Evolutionary conservation across 805 yeast species (phyloP).

Genomic region (Priceomyces carsonii): DNA sequence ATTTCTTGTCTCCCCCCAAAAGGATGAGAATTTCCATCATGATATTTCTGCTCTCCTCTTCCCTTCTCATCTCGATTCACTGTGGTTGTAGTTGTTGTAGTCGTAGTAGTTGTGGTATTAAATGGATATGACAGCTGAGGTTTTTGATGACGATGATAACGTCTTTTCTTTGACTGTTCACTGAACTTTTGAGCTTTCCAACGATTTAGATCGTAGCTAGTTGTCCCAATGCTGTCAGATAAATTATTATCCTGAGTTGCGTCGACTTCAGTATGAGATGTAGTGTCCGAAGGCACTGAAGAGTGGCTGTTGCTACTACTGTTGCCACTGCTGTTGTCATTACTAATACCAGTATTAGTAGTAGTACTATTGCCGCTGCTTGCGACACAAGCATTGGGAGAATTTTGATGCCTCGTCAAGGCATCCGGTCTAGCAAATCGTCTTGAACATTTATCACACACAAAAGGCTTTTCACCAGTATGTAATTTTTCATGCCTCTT

Average conservation of each 20-base stretch:
- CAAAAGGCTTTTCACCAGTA: conserved; percentile 71
- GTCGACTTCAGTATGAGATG: background rate
- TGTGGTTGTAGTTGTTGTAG: conserved; percentile 12
- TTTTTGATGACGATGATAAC: conserved; percentile 2
- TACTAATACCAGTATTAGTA: too few relatives aligned
- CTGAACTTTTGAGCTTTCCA: conserved; percentile 16
- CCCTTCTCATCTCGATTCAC: conserved; percentile 6
- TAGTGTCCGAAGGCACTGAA: background rate
- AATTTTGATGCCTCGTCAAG: conserved; percentile 62
- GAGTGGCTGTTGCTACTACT: background rate
- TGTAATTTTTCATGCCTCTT: conserved; percentile 76
- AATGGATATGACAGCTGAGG: conserved; percentile 2
- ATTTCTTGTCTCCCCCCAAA: too few relatives aligned
- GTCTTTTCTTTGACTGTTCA: conserved; percentile 1
- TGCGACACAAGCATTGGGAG: conserved; percentile 37
- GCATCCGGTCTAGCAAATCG: conserved; percentile 78
- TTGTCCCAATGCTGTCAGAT: conserved; percentile 8
- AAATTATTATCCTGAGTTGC: background rate
- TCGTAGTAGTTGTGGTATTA: conserved; percentile 8
- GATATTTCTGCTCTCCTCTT: conserved; percentile 1
- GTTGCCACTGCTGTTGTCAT: too few relatives aligned
- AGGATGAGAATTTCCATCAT: too few relatives aligned
- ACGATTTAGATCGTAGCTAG: conserved; percentile 15
- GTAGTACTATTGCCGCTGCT: background rate
- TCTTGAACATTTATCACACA: conserved; percentile 60